These are phyloP conservation scores for Globisporangium megalacanthum DNA, from an alignment of 352 stramenopile species.

Conservation along the genomic window DNA sequence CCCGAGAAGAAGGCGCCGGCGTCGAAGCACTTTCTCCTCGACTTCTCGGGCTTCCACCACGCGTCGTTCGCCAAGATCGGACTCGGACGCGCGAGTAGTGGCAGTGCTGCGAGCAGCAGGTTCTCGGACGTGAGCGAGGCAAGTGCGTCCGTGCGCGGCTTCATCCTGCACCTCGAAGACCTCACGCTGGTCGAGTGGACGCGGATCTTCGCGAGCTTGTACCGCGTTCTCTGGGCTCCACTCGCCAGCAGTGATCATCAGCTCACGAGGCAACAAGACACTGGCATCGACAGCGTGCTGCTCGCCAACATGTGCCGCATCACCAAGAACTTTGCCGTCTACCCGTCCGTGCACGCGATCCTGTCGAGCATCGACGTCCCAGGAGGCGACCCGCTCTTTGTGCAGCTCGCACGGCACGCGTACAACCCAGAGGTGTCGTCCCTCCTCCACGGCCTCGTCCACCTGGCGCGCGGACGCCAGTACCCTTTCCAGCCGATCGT, in stretches of 20 bases:
- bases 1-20: conserved; percentile 5
- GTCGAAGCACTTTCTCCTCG: conserved; percentile 12
- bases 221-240: conserved; percentile 36
- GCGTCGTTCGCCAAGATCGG: conserved; percentile 3
- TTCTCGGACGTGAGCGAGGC: conserved; percentile 27
- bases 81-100: conserved; percentile 6
- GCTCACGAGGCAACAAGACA: neutral
- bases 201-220: conserved; percentile 62
- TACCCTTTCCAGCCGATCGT: conserved; percentile 41
- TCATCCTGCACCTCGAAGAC: conserved; percentile 59
- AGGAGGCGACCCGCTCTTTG: conserved; percentile 34
- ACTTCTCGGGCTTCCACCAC: conserved; percentile 10
- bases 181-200: conserved; percentile 62
- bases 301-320: conserved; percentile 66
- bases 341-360: conserved; percentile 54
- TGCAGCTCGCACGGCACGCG: conserved; percentile 35
- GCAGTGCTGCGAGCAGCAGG: conserved; percentile 23
- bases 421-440: conserved; percentile 64
- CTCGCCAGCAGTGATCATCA: neutral
- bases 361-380: conserved; percentile 35
- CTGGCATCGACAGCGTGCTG: conserved; percentile 43
- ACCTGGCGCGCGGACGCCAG: conserved; percentile 46
- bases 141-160: conserved; percentile 43
- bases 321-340: conserved; percentile 63
- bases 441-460: conserved; percentile 56